phyloP scores from a whole-genome alignment of 176 grass and related monocot genomes.

The Sorghum bicolor region Sorghum_bicolor_NCBIv3 NC_012875.2:60912501-60913000 shows the following conservation, averaged over 20 bases:
- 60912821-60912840: conserved; percentile 60
- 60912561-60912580: conserved; percentile 84
- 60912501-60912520: conserved; percentile 77
- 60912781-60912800: conserved; percentile 79
- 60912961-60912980: background rate
- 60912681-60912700: conserved; percentile 35
- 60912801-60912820: conserved; percentile 82
- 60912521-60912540: conserved; percentile 71
- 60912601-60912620: conserved; percentile 28
- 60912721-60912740: conserved; percentile 81
- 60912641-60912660: background rate
- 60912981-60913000: background rate
- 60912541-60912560: conserved; percentile 77
- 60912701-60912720: conserved; percentile 83
- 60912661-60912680: background rate
- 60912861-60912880: conserved; percentile 96
- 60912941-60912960: conserved; percentile 71
- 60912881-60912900: conserved; percentile 66
- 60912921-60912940: conserved; percentile 88
- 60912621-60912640: background rate
- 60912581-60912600: conserved; percentile 75
- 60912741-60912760: conserved; percentile 85
- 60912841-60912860: conserved; percentile 82
- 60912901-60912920: conserved; percentile 65
- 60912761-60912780: conserved; percentile 81